These are phyloP conservation scores for Nannochloropsis gaditana DNA, from an alignment of 108 stramenopile genomes.

Conservation along the genomic window DNA sequence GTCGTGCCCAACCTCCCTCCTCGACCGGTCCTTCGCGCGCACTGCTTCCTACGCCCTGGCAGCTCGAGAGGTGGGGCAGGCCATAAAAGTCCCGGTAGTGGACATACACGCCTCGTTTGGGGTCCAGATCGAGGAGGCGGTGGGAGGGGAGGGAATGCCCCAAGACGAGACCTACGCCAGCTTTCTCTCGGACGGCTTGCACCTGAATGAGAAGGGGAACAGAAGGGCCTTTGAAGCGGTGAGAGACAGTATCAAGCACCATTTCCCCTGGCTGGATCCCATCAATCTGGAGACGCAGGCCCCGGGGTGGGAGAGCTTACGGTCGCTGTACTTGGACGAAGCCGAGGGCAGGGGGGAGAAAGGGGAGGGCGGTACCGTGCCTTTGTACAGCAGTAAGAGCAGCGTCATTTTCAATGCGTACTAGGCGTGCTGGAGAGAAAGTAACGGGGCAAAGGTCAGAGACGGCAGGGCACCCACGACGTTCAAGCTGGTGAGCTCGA, in stretches of 20 bases:
- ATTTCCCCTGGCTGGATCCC: not conserved
- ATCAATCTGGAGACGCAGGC: not conserved
- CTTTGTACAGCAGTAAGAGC: not conserved
- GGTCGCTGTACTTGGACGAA: not conserved
- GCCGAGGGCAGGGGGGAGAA: not conserved
- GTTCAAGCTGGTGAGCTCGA: too few relatives aligned
- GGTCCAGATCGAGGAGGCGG: not conserved
- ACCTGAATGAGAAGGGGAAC: not conserved
- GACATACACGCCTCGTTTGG: not conserved
- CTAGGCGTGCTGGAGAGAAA: not conserved
- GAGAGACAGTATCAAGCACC: not conserved
- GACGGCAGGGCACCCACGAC: too few relatives aligned
- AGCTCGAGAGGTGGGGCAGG: not conserved
- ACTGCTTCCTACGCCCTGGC: not conserved
- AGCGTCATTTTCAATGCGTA: not conserved
- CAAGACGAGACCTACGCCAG: not conserved
- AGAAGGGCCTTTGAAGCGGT: not conserved
- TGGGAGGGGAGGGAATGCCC: not conserved
- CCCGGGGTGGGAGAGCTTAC: not conserved
- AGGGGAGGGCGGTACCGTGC: not conserved
- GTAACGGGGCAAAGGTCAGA: too few relatives aligned
- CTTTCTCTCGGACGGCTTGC: not conserved
- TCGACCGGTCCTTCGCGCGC: not conserved
- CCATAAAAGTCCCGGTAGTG: not conserved
- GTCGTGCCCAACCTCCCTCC: not conserved